A percentile compares a stretch with the other conserved stretches of the same genome.
phyloP scores from a whole-genome alignment of 176 grass and related monocot genomes.

The Triticum urartu region DNA sequence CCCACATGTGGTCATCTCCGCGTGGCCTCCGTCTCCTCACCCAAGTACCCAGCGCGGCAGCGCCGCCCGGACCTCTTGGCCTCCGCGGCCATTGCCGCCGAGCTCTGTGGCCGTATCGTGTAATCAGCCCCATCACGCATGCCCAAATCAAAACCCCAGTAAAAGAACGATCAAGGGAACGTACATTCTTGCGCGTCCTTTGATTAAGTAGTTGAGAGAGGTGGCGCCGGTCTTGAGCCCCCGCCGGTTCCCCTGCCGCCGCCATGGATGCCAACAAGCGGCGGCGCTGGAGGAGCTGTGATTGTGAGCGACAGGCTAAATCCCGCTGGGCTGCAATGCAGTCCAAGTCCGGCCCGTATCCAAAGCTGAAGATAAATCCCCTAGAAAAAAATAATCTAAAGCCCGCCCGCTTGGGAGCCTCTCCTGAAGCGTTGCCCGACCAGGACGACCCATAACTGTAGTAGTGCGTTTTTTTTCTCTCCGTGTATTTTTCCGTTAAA shows the following conservation, averaged over 20 bases:
- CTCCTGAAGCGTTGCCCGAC: too few relatives aligned
- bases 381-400: too few relatives aligned
- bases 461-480: too few relatives aligned
- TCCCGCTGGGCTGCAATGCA: neutral
- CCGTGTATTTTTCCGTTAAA: too few relatives aligned
- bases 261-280: neutral
- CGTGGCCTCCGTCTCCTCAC: neutral
- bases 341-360: neutral
- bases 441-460: too few relatives aligned
- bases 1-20: neutral
- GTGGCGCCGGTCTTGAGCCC: neutral
- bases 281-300: neutral
- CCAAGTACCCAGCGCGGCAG: neutral
- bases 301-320: neutral
- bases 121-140: conserved; percentile 2
- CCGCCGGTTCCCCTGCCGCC: neutral
- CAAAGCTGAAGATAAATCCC: too few relatives aligned
- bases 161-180: neutral
- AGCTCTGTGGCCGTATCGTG: neutral
- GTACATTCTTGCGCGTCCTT: neutral
- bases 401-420: too few relatives aligned
- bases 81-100: neutral
- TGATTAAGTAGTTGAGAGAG: neutral
- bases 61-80: neutral
- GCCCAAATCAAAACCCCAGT: neutral